These are phyloP conservation scores for Ilyonectria robusta DNA, from an alignment of 2,329 filamentous ascomycete species.

Conservation along the genomic window DNA sequence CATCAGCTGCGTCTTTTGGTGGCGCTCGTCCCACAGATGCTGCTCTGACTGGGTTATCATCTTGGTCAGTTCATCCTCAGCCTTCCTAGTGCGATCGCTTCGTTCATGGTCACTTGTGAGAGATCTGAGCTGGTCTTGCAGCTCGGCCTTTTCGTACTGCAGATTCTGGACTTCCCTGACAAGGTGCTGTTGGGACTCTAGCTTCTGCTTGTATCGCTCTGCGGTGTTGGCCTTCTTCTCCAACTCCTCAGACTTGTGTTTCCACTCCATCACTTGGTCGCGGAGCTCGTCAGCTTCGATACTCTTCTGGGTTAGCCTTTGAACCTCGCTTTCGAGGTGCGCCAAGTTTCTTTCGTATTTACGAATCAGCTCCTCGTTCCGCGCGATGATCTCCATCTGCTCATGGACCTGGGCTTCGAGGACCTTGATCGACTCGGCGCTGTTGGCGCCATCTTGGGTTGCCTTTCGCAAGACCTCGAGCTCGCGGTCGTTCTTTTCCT, in stretches of 20 bases:
- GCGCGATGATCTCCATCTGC: slow-evolving; percentile 79
- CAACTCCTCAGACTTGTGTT: slow-evolving; percentile 70
- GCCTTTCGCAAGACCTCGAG: slow-evolving; percentile 65
- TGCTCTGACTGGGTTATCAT: slow-evolving; percentile 60
- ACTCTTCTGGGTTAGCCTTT: slow-evolving; percentile 61
- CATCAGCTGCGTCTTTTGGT: slow-evolving; percentile 62
- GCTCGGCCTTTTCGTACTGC: slow-evolving; percentile 67
- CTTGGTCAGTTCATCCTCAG: slow-evolving; percentile 57
- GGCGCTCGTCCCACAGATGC: slow-evolving; percentile 59
- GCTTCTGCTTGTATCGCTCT: slow-evolving; percentile 74
- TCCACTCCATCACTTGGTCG: slow-evolving; percentile 73
- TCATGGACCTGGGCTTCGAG: slow-evolving; percentile 73
- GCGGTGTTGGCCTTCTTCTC: slow-evolving; percentile 75
- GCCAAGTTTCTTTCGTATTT: slow-evolving; percentile 55
- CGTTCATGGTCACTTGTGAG: slow-evolving; percentile 55
- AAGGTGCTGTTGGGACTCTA: slow-evolving; percentile 69
- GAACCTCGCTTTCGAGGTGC: slow-evolving; percentile 71
- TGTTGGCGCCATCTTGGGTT: slow-evolving; percentile 66
- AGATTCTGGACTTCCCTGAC: slow-evolving; percentile 70
- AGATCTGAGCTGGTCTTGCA: slow-evolving; percentile 63
- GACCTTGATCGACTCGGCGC: slow-evolving; percentile 65
- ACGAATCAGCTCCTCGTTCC: slow-evolving; percentile 70
- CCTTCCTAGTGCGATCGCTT: slow-evolving; percentile 52
- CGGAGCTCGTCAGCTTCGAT: slow-evolving; percentile 66
- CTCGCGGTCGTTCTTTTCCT: slow-evolving; percentile 70